Evolutionary conservation across 768 basidiomycete species (phyloP).

Genomic region (Clitopilus passeckerianus): DNA sequence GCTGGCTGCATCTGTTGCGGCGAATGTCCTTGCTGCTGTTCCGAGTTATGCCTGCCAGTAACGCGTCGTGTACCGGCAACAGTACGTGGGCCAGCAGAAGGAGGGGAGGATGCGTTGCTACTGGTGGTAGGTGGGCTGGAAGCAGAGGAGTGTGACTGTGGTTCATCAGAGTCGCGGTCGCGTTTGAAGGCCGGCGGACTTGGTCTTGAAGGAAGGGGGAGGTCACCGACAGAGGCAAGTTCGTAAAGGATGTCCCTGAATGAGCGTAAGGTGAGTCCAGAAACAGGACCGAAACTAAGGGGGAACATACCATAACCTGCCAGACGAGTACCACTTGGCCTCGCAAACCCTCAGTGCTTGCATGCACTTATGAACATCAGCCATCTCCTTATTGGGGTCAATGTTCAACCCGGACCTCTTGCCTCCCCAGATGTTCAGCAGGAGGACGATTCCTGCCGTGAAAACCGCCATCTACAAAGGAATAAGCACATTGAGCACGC

Average conservation of each 20-base stretch:
- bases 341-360: constrained; percentile 40
- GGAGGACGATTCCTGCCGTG: constrained; percentile 49
- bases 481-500: neutral
- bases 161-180: constrained; percentile 54
- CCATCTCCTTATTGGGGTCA: constrained; percentile 51
- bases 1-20: neutral
- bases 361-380: constrained; percentile 66
- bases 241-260: constrained; percentile 70
- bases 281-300: constrained; percentile 12
- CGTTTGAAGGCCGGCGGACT: constrained; percentile 53
- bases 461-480: constrained; percentile 33
- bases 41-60: neutral
- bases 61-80: constrained; percentile 34
- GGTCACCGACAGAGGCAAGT: constrained; percentile 64
- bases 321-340: constrained; percentile 36
- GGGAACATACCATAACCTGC: constrained; percentile 35
- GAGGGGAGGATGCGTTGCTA: neutral
- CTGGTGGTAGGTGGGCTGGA: constrained; percentile 6
- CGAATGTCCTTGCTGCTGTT: constrained; percentile 4
- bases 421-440: constrained; percentile 66
- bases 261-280: too few relatives aligned
- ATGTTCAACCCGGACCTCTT: constrained; percentile 42
- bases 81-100: constrained; percentile 14
- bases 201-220: constrained; percentile 58
- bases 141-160: constrained; percentile 18